Conservation (phyloP, 2,329 filamentous ascomycete species). For the Botryotinia calthae region DNA sequence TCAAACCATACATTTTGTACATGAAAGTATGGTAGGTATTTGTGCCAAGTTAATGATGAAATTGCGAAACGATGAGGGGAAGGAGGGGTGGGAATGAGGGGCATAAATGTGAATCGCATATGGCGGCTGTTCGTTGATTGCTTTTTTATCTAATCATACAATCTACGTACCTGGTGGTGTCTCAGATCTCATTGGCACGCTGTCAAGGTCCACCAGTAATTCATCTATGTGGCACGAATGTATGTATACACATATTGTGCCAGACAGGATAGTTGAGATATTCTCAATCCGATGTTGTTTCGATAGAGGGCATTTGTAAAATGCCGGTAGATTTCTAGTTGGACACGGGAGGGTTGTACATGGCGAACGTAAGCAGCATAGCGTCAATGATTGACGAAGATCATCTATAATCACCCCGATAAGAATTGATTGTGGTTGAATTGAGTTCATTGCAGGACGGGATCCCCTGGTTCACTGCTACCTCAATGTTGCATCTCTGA, state of each 20-base stretch:
- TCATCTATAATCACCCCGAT: slow-evolving; percentile 1
- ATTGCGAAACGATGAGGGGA: slow-evolving; percentile 17
- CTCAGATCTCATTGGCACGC: slow-evolving; percentile 17
- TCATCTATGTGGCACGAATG: neutral
- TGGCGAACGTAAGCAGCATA: slow-evolving; percentile 7
- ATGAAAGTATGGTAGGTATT: neutral
- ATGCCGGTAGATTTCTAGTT: slow-evolving; percentile 8
- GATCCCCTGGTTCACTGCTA: neutral
- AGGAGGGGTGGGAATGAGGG: slow-evolving; percentile 14
- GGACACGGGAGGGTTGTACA: neutral
- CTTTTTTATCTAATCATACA: slow-evolving; percentile 1
- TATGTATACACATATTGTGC: neutral
- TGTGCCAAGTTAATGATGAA: slow-evolving; percentile 7
- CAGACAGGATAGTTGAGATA: neutral
- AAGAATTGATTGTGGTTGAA: slow-evolving; percentile 2
- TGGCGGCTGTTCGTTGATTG: slow-evolving; percentile 9
- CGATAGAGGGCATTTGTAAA: neutral
- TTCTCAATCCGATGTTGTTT: neutral
- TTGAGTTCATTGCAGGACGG: neutral
- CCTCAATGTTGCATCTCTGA: slow-evolving; percentile 13
- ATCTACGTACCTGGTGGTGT: slow-evolving; percentile 10
- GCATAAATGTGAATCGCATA: slow-evolving; percentile 16
- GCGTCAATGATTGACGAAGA: slow-evolving; percentile 1
- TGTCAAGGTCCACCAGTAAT: neutral
- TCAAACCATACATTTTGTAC: neutral